Evolutionary conservation across 306 rosid genomes (phyloP).

Genomic region (Trifolium repens): DNA sequence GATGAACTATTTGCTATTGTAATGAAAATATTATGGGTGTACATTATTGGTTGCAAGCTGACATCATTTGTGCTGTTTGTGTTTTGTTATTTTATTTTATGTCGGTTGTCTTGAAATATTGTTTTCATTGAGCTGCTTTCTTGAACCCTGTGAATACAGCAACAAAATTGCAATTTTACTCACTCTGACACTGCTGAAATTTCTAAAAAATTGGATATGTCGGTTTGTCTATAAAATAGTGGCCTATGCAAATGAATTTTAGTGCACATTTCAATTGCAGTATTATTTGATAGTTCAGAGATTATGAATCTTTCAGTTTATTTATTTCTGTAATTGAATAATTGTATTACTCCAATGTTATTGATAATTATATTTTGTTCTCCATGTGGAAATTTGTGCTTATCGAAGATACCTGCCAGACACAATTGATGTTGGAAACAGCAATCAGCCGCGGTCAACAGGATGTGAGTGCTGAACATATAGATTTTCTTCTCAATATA

Average conservation of each 20-base stretch:
- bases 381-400: slow-evolving; percentile 39
- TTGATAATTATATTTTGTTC: slow-evolving; percentile 35
- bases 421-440: slow-evolving; percentile 89
- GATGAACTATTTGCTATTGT: slow-evolving; percentile 17
- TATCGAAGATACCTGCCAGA: slow-evolving; percentile 90
- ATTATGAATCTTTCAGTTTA: slow-evolving; percentile 1
- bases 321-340: slow-evolving; percentile 13
- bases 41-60: slow-evolving; percentile 24
- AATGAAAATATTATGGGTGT: neutral
- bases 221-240: neutral
- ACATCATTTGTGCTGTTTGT: slow-evolving; percentile 17
- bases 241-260: slow-evolving; percentile 25
- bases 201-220: slow-evolving; percentile 20
- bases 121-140: slow-evolving; percentile 25
- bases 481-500: slow-evolving; percentile 51
- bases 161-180: neutral
- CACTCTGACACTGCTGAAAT: neutral
- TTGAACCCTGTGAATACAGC: neutral
- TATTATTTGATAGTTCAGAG: slow-evolving; percentile 22
- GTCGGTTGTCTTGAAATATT: neutral
- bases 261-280: slow-evolving; percentile 15
- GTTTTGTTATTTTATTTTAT: slow-evolving; percentile 2
- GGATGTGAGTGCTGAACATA: slow-evolving; percentile 90
- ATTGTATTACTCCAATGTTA: slow-evolving; percentile 23
- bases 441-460: slow-evolving; percentile 76